Evolutionary conservation across 179 eudicot species (phyloP).

Genomic region (Corrigiola litoralis): DNA sequence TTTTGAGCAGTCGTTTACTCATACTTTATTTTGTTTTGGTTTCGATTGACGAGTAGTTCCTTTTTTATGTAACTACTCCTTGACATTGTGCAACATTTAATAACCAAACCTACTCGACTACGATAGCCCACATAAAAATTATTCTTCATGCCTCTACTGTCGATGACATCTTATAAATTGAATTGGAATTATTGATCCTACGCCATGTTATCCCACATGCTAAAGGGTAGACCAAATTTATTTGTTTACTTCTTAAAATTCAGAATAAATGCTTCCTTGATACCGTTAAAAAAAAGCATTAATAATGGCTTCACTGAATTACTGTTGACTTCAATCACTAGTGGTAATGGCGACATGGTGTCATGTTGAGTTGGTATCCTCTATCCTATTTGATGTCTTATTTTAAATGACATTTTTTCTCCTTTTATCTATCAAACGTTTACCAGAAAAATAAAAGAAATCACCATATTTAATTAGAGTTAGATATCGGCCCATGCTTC

Average conservation of each 20-base stretch:
- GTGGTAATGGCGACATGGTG: neutral
- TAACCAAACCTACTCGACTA: neutral
- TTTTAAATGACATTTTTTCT: neutral
- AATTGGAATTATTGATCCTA: conserved; percentile 12
- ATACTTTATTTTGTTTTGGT: neutral
- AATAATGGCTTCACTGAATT: neutral
- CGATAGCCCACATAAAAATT: neutral
- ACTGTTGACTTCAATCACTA: neutral
- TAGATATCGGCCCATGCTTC: too few species aligned
- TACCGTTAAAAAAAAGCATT: too few species aligned
- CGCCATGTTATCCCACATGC: conserved; percentile 30
- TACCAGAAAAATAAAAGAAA: too few species aligned
- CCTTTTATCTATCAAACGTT: too few species aligned
- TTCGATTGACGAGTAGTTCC: conserved; percentile 1
- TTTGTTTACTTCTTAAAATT: too few species aligned
- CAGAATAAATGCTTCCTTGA: too few species aligned
- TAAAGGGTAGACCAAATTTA: neutral
- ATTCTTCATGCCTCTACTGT: neutral
- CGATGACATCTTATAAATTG: conserved; percentile 1
- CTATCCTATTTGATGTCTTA: neutral
- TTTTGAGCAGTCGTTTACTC: too few species aligned
- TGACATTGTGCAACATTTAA: conserved; percentile 5
- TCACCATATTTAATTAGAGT: too few species aligned
- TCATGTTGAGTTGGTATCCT: neutral
- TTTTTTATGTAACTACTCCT: conserved; percentile 19